Conservation (phyloP, 2,329 filamentous ascomycete species). For the Volutella citrinella region DNA sequence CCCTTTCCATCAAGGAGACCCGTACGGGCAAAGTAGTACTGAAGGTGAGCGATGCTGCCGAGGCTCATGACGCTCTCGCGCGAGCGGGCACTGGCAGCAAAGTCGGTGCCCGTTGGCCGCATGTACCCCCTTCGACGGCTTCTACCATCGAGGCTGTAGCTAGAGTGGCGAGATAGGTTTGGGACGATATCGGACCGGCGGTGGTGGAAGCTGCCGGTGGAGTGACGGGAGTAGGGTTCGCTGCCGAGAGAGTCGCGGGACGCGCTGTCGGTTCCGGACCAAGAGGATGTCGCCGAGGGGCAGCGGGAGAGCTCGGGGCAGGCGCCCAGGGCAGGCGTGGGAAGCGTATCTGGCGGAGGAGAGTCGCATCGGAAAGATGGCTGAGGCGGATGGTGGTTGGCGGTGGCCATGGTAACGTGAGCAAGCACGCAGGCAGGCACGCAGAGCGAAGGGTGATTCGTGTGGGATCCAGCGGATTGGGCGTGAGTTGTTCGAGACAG, state of each 20-base stretch:
- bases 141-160: conserved; percentile 39
- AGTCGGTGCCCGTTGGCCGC: conserved; percentile 81
- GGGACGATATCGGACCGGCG: conserved; percentile 42
- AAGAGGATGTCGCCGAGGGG: conserved; percentile 60
- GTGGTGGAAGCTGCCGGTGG: conserved; percentile 55
- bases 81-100: conserved; percentile 84
- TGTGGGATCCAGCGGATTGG: too few species aligned
- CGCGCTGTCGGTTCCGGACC: conserved; percentile 49
- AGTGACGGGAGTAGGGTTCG: conserved; percentile 56
- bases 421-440: too few species aligned
- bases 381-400: conserved; percentile 27
- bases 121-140: conserved; percentile 75
- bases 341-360: conserved; percentile 62
- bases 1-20: conserved; percentile 92
- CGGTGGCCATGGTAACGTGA: conserved; percentile 35
- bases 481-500: too few species aligned
- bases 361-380: conserved; percentile 49
- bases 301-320: conserved; percentile 60
- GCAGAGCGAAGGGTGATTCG: too few species aligned
- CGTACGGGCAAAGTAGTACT: conserved; percentile 97
- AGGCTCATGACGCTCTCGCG: conserved; percentile 94
- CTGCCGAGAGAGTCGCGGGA: conserved; percentile 56
- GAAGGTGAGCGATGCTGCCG: conserved; percentile 93
- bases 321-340: conserved; percentile 60
- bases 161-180: conserved; percentile 43